Percentiles rank a stretch among this genome's conserved stretches.
These are phyloP conservation scores for Calonectria pseudoreteaudii DNA, from an alignment of 2,329 filamentous ascomycete genomes.

Conservation along the genomic window DNA sequence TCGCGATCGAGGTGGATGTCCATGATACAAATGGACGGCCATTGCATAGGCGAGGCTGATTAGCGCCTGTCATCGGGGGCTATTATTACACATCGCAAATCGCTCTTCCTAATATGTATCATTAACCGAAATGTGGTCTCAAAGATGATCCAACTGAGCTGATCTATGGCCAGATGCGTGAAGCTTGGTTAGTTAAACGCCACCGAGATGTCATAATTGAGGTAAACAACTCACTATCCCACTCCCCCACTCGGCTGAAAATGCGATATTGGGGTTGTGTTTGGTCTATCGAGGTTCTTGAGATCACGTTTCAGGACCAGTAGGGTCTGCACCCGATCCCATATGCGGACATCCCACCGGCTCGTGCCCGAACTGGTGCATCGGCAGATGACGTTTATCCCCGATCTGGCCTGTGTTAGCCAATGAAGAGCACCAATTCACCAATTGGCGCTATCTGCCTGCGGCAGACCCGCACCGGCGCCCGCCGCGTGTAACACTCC, in stretches of 20 bases:
- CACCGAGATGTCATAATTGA: background rate
- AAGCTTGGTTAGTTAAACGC: background rate
- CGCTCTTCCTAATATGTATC: background rate
- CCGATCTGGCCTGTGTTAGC: background rate
- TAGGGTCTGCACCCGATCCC: background rate
- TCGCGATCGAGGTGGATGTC: background rate
- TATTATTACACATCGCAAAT: background rate
- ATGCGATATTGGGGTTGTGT: slow-evolving; percentile 11
- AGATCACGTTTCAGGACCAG: slow-evolving; percentile 4
- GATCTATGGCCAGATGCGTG: background rate
- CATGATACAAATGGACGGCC: background rate
- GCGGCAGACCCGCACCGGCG: slow-evolving; percentile 28
- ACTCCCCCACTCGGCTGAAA: slow-evolving; percentile 19
- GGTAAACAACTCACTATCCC: slow-evolving; percentile 12
- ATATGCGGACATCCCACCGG: slow-evolving; percentile 24
- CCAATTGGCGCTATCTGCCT: background rate
- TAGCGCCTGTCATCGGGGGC: background rate
- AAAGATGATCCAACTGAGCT: background rate
- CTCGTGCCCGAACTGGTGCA: slow-evolving; percentile 7
- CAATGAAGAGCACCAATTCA: background rate
- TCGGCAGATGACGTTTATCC: slow-evolving; percentile 17
- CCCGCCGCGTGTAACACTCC: slow-evolving; percentile 27
- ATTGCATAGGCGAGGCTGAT: background rate
- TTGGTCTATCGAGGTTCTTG: slow-evolving; percentile 1
- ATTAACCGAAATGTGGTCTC: background rate